Evolutionary conservation across 2,329 filamentous ascomycete genomes (phyloP).

Genomic region (Coniochaeta prunicola): DNA sequence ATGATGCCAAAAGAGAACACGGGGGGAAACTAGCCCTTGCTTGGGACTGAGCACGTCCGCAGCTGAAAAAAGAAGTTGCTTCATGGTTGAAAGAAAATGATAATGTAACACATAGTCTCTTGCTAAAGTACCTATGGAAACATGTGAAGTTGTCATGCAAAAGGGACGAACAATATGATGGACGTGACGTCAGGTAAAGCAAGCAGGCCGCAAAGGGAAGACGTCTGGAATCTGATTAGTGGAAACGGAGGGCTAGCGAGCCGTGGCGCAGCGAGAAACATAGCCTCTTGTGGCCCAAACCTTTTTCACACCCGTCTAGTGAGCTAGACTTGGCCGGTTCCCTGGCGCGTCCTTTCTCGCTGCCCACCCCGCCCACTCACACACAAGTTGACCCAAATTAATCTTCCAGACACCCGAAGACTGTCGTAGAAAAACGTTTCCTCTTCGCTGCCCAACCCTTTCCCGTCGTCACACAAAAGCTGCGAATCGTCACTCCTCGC

Average conservation of each 20-base stretch:
- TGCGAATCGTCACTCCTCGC: background rate
- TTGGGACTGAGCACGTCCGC: no score
- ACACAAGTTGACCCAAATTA: slow-evolving; percentile 6
- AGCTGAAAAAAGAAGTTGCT: no score
- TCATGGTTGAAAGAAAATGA: no score
- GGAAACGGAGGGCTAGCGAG: no score
- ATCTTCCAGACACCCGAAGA: background rate
- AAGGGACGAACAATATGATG: background rate
- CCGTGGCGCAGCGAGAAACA: no score
- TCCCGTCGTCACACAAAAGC: background rate
- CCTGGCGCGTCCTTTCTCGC: slow-evolving; percentile 6
- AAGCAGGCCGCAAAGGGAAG: no score
- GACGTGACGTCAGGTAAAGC: background rate
- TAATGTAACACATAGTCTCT: no score
- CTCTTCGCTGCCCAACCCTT: slow-evolving; percentile 10
- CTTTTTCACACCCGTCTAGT: no score
- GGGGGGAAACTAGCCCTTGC: no score
- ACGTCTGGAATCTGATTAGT: no score
- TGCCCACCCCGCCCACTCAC: background rate
- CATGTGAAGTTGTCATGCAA: background rate
- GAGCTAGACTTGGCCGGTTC: background rate
- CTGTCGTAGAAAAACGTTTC: slow-evolving; percentile 5
- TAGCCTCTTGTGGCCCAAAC: background rate
- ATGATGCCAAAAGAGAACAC: no score
- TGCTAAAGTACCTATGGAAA: no score